Evolutionary conservation across 2,329 filamentous ascomycete species (phyloP).

Genomic region (Aureobasidium lini): DNA sequence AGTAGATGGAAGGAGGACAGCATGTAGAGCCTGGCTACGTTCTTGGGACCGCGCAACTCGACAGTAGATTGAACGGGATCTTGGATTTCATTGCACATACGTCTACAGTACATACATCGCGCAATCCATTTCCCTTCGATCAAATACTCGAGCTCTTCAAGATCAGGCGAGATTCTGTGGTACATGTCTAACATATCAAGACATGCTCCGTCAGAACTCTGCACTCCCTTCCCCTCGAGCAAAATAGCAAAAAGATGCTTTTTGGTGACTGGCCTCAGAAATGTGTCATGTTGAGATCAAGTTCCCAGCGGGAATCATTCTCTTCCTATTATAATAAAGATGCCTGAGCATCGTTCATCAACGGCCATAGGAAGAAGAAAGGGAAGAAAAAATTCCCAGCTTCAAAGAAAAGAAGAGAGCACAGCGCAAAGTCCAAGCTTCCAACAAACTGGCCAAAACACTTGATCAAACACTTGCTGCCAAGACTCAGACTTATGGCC

Average conservation of each 20-base stretch:
- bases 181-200: background rate
- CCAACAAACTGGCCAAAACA: background rate
- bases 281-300: constrained; percentile 17
- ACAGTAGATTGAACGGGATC: background rate
- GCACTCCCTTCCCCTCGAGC: background rate
- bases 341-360: constrained; percentile 16
- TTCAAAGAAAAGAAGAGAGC: background rate
- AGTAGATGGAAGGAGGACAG: constrained; percentile 62
- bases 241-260: background rate
- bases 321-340: constrained; percentile 17
- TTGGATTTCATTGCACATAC: background rate
- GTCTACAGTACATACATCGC: background rate
- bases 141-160: background rate
- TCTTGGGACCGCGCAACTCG: background rate
- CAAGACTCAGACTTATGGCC: background rate
- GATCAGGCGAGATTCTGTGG: background rate
- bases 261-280: constrained; percentile 15
- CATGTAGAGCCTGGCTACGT: constrained; percentile 38
- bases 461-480: background rate
- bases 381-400: background rate
- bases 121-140: background rate
- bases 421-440: background rate
- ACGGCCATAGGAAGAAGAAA: constrained; percentile 14
- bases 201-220: background rate
- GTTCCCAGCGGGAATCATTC: constrained; percentile 16